Conservation (phyloP, 202 grass and related monocot species). For the Schoenoplectus triqueter region DNA sequence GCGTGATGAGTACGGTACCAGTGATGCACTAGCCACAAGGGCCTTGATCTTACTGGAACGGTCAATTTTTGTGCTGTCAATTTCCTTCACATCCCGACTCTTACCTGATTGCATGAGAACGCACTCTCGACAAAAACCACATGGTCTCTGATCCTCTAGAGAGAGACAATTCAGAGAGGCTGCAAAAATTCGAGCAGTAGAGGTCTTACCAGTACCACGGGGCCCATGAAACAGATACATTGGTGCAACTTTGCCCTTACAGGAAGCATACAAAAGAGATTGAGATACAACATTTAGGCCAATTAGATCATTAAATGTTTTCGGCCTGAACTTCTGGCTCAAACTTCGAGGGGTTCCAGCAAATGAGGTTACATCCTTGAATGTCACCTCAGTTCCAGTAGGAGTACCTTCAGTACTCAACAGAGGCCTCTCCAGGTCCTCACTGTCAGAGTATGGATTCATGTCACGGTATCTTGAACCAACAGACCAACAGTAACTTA, state of each 20-base stretch:
- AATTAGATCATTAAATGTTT: conserved; percentile 86
- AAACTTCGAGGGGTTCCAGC: conserved; percentile 77
- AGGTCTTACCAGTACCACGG: conserved; percentile 87
- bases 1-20: conserved; percentile 76
- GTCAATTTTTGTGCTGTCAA: conserved; percentile 82
- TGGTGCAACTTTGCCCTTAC: conserved; percentile 90
- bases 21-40: conserved; percentile 75
- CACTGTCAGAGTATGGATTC: conserved; percentile 77
- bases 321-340: conserved; percentile 93
- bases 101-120: conserved; percentile 82
- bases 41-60: conserved; percentile 71
- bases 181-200: conserved; percentile 79
- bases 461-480: conserved; percentile 72
- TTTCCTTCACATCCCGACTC: conserved; percentile 85
- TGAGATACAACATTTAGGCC: conserved; percentile 85
- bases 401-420: conserved; percentile 59
- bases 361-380: conserved; percentile 52
- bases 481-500: conserved; percentile 98
- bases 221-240: conserved; percentile 96
- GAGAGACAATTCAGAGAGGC: conserved; percentile 94
- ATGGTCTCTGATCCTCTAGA: conserved; percentile 84
- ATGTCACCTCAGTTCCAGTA: conserved; percentile 50
- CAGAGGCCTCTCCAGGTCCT: conserved; percentile 81
- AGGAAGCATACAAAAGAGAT: conserved; percentile 78
- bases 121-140: conserved; percentile 90